These are phyloP conservation scores for Lantana camara DNA, from an alignment of 257 asterid genomes.

Conservation along the genomic window DNA sequence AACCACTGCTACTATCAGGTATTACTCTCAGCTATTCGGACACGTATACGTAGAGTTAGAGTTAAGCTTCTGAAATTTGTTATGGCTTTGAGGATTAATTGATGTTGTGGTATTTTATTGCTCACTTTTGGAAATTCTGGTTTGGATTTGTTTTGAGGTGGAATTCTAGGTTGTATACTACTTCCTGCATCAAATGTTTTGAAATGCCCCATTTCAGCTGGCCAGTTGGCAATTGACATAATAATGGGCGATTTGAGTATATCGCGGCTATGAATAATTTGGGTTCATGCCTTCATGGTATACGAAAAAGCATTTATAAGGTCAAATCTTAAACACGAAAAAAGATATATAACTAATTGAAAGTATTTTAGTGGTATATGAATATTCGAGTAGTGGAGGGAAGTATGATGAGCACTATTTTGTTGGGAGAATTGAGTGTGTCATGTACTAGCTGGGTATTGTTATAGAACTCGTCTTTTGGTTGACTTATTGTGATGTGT, in stretches of 20 bases:
- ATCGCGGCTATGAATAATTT: no score
- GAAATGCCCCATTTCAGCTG: neutral
- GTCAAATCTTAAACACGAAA: no score
- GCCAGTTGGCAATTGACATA: neutral
- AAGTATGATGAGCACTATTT: neutral
- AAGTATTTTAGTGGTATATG: no score
- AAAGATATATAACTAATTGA: neutral
- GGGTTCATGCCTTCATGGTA: no score
- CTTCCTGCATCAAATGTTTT: neutral
- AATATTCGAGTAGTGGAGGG: no score
- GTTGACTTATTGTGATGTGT: neutral
- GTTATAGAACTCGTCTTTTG: neutral
- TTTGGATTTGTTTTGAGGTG: neutral
- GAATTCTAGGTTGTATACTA: neutral
- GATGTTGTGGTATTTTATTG: neutral
- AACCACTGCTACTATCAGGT: slow-evolving; percentile 37
- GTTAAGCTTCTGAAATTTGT: neutral
- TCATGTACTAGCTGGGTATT: neutral
- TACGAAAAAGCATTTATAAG: neutral
- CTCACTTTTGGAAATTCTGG: neutral
- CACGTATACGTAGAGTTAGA: neutral
- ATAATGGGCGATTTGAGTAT: neutral
- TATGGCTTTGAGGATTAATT: slow-evolving; percentile 10
- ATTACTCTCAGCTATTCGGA: neutral
- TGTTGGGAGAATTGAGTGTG: neutral